These are phyloP conservation scores for Thalassiosira mediterranea DNA, from an alignment of 352 stramenopile species.

Conservation along the genomic window DNA sequence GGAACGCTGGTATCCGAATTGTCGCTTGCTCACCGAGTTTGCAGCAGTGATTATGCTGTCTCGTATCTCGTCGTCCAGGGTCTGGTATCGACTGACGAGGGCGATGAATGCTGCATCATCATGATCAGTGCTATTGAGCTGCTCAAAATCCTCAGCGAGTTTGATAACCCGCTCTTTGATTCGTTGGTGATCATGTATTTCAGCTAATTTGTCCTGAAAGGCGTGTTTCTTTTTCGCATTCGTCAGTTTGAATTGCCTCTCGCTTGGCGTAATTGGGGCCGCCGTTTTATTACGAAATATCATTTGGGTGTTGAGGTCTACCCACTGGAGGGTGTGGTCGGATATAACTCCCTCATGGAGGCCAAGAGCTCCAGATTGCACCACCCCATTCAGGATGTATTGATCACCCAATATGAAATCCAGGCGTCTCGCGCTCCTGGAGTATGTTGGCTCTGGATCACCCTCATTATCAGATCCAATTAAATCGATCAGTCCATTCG, in stretches of 20 bases:
- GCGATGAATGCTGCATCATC: neutral
- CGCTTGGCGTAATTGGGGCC: neutral
- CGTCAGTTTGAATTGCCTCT: neutral
- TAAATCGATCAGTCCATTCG: neutral
- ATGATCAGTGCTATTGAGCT: neutral
- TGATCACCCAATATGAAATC: constrained; percentile 16
- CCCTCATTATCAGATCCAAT: neutral
- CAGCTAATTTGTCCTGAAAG: neutral
- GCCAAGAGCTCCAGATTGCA: neutral
- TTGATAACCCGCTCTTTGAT: neutral
- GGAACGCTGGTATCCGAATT: constrained; percentile 15
- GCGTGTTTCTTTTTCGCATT: neutral
- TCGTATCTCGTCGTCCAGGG: neutral
- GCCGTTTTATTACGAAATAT: neutral
- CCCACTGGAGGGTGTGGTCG: neutral
- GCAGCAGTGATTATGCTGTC: neutral
- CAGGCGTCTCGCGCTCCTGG: constrained; percentile 1
- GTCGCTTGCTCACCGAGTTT: neutral
- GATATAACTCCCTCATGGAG: constrained; percentile 11
- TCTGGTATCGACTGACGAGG: neutral
- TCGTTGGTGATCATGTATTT: neutral
- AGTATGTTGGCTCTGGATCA: neutral
- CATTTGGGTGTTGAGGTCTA: neutral
- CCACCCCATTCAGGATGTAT: neutral
- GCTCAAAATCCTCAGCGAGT: neutral